Percentiles rank a stretch among this genome's conserved stretches.
These are phyloP conservation scores for Striga asiatica DNA, from an alignment of 257 asterid species.

Conservation along the genomic window DNA sequence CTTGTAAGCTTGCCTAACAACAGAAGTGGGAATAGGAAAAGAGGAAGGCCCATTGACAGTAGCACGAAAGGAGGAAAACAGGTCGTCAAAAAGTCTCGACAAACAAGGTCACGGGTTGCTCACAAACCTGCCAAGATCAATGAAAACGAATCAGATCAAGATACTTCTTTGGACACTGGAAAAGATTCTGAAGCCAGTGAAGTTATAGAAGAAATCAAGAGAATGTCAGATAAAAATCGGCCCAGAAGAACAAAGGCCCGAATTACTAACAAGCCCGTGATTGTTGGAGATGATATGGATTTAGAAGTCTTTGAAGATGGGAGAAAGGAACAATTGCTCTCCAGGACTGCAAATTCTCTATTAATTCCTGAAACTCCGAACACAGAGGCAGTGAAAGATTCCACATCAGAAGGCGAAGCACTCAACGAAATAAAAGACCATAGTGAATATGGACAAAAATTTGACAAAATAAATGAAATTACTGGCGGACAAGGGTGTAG, in stretches of 20 bases:
- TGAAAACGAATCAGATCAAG: conserved; percentile 49
- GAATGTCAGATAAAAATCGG: conserved; percentile 9
- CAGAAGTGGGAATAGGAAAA: conserved; percentile 25
- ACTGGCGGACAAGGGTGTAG: conserved; percentile 19
- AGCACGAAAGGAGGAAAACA: conserved; percentile 25
- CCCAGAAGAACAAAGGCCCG: conserved; percentile 26
- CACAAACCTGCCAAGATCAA: conserved; percentile 51
- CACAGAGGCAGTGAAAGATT: conserved; percentile 17
- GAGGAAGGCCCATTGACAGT: conserved; percentile 41
- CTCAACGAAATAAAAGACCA: conserved; percentile 19
- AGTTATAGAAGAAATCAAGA: conserved; percentile 10
- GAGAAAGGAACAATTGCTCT: no score
- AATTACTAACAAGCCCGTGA: conserved; percentile 21
- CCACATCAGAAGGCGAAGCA: conserved; percentile 23
- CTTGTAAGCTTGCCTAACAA: conserved; percentile 36
- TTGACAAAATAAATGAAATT: conserved; percentile 15
- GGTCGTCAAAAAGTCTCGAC: conserved; percentile 28
- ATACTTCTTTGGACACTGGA: conserved; percentile 23
- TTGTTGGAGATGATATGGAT: conserved; percentile 22
- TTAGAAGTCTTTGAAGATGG: conserved; percentile 1
- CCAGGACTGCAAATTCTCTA: background rate
- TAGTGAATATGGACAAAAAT: conserved; percentile 9
- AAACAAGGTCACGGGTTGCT: conserved; percentile 36
- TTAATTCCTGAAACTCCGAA: conserved; percentile 16
- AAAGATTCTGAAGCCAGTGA: conserved; percentile 16